phyloP scores from a whole-genome alignment of 1,139 yeast genomes.

The Yamadazyma jaroonii region DNA sequence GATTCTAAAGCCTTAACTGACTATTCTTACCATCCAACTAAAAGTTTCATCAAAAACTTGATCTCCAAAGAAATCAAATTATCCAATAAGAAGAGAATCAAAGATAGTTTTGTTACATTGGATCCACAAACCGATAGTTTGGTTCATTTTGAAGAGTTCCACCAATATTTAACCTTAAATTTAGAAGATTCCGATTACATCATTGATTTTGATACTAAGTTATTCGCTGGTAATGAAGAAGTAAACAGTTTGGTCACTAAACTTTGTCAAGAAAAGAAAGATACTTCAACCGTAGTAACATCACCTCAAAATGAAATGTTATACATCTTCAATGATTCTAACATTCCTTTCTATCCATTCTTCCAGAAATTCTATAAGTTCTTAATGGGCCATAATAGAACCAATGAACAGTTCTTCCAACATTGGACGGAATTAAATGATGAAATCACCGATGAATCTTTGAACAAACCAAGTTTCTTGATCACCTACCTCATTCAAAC shows the following conservation, averaged over 20 bases:
- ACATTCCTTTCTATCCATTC: slow-evolving; percentile 36
- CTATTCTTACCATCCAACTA: slow-evolving; percentile 64
- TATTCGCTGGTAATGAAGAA: slow-evolving; percentile 33
- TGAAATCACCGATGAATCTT: slow-evolving; percentile 22
- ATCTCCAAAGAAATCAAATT: slow-evolving; percentile 82
- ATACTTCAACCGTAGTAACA: slow-evolving; percentile 23
- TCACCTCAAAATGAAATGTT: slow-evolving; percentile 43
- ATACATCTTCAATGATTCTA: slow-evolving; percentile 34
- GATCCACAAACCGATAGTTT: slow-evolving; percentile 24
- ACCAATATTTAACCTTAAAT: slow-evolving; percentile 54
- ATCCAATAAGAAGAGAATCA: slow-evolving; percentile 66
- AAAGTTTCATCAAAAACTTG: slow-evolving; percentile 71
- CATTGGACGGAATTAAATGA: slow-evolving; percentile 26
- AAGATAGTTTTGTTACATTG: slow-evolving; percentile 66
- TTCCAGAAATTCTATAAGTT: slow-evolving; percentile 43
- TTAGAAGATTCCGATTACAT: slow-evolving; percentile 28
- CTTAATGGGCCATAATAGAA: slow-evolving; percentile 40
- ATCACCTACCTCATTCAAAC: slow-evolving; percentile 67
- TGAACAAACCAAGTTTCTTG: slow-evolving; percentile 43
- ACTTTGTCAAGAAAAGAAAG: slow-evolving; percentile 31
- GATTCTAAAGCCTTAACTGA: slow-evolving; percentile 41
- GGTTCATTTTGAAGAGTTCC: slow-evolving; percentile 52
- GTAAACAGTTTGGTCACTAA: slow-evolving; percentile 26
- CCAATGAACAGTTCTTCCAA: slow-evolving; percentile 33
- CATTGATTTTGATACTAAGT: slow-evolving; percentile 33